Conservation (phyloP, 192 early-diverging fungal species). For the Dissophora ornata region DNA sequence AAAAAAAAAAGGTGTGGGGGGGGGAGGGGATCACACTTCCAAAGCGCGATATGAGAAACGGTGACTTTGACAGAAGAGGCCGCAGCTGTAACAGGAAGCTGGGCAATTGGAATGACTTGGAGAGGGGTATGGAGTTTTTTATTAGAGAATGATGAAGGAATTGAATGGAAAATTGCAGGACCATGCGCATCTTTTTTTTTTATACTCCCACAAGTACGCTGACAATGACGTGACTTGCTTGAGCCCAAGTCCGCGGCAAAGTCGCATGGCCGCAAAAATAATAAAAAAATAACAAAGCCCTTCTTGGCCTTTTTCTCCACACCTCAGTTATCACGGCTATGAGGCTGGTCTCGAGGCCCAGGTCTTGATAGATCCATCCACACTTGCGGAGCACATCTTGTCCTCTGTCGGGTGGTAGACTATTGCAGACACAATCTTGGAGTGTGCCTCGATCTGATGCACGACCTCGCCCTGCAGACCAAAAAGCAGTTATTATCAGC, state of each 20-base stretch:
- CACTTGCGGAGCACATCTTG: conserved; percentile 73
- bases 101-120: no score
- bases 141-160: background rate
- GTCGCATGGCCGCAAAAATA: no score
- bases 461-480: conserved; percentile 59
- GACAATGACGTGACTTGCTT: background rate
- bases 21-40: background rate
- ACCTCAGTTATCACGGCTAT: background rate
- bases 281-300: no score
- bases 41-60: background rate
- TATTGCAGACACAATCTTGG: conserved; percentile 70
- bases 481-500: conserved; percentile 4
- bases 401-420: conserved; percentile 74
- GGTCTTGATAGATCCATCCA: conserved; percentile 73
- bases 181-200: conserved; percentile 6
- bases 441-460: conserved; percentile 63
- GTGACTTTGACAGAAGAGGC: background rate
- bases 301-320: no score
- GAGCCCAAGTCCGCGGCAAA: no score
- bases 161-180: background rate
- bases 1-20: no score
- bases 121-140: no score
- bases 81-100: no score
- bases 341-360: conserved; percentile 55
- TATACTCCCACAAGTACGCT: background rate